These are phyloP conservation scores for Trichoderma aggressivum DNA, from an alignment of 2,329 filamentous ascomycete species.

Conservation along the genomic window DNA sequence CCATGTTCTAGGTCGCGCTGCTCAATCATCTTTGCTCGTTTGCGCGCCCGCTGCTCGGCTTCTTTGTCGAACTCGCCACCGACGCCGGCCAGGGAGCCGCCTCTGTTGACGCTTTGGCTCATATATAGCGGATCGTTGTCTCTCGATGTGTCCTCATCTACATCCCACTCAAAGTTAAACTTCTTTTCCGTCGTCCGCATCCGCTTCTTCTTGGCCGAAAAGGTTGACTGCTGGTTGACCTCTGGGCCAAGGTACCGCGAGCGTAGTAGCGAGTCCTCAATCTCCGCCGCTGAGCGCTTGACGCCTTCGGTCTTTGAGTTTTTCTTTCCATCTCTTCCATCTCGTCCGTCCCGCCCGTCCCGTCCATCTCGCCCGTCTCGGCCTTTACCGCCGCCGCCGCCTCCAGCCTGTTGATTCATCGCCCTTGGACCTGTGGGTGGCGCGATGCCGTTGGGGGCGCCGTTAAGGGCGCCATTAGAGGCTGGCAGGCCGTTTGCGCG, in stretches of 20 bases:
- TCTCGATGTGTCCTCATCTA: conserved; percentile 76
- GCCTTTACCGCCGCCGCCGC: conserved; percentile 37
- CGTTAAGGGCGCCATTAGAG: conserved; percentile 26
- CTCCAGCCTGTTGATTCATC: conserved; percentile 46
- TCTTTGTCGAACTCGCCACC: conserved; percentile 52
- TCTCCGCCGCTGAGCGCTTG: conserved; percentile 52
- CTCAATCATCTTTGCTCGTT: conserved; percentile 66
- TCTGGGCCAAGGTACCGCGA: conserved; percentile 90
- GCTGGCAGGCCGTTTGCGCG: conserved; percentile 29
- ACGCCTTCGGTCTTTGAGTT: conserved; percentile 33
- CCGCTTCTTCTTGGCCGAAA: conserved; percentile 94
- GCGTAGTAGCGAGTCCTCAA: conserved; percentile 71
- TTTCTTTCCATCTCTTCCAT: conserved; percentile 46
- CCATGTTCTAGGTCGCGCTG: conserved; percentile 75
- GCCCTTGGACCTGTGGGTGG: conserved; percentile 71
- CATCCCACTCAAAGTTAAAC: conserved; percentile 98
- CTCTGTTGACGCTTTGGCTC: conserved; percentile 31
- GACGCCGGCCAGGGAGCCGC: conserved; percentile 45
- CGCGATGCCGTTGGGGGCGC: conserved; percentile 24
- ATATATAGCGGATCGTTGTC: conserved; percentile 73
- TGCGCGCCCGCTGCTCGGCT: conserved; percentile 52
- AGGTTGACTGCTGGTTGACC: conserved; percentile 75
- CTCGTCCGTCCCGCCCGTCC: conserved; percentile 20
- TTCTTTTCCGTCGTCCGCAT: conserved; percentile 91
- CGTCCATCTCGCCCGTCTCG: conserved; percentile 29